phyloP scores from a whole-genome alignment of 495 filamentous ascomycete species.

The Hypoxylon perforatum region DNA sequence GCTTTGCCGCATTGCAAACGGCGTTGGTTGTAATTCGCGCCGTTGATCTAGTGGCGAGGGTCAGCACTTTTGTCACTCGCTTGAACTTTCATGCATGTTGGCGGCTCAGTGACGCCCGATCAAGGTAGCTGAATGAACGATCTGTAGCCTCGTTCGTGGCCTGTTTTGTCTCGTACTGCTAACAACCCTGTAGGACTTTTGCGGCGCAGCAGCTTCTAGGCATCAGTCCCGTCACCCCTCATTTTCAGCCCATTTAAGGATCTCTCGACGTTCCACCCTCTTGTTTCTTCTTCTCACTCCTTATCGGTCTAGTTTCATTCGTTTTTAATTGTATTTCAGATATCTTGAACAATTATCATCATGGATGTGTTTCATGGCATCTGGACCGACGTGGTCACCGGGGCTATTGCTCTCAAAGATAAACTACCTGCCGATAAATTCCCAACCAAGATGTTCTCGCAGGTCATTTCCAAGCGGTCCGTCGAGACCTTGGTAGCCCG shows the following conservation, averaged over 20 bases:
- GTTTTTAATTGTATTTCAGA: not conserved
- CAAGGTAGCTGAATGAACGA: no score
- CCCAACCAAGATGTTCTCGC: not conserved
- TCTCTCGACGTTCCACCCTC: no score
- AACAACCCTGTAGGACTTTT: not conserved
- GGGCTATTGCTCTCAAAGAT: not conserved
- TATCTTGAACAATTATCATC: not conserved
- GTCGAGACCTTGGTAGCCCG: constrained; percentile 18
- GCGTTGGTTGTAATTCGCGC: no score
- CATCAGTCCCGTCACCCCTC: constrained; percentile 2
- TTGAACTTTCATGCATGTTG: not conserved
- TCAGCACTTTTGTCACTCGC: no score
- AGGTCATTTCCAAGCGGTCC: constrained; percentile 15
- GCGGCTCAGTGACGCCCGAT: no score
- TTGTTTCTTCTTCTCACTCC: constrained; percentile 1
- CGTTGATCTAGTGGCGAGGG: no score
- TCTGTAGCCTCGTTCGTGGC: no score
- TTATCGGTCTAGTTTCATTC: no score
- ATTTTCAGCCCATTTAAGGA: not conserved
- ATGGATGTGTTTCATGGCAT: constrained; percentile 14
- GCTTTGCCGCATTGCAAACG: no score
- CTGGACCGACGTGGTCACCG: not conserved
- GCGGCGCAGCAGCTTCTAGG: no score
- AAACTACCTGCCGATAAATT: not conserved
- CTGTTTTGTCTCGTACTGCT: not conserved